Conservation (phyloP, 2,329 filamentous ascomycete genomes). For the Coniella vitis region DNA sequence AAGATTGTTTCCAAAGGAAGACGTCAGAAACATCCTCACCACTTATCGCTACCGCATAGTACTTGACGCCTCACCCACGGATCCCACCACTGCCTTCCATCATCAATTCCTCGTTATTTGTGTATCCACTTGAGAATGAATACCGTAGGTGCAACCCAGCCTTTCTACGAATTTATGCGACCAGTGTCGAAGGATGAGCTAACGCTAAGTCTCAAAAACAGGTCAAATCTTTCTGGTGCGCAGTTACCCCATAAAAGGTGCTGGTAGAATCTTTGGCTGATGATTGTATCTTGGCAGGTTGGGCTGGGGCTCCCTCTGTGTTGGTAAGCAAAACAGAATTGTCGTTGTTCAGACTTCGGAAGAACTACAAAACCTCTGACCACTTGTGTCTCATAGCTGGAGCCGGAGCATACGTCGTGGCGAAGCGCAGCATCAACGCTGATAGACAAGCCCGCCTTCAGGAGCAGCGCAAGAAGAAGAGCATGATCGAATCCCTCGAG, state of each 20-base stretch:
- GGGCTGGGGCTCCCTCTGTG: slow-evolving; percentile 85
- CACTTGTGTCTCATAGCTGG: slow-evolving; percentile 51
- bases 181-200: slow-evolving; percentile 3
- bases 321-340: slow-evolving; percentile 52
- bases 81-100: not conserved
- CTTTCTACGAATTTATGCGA: not conserved
- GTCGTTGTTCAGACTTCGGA: not conserved
- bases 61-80: no score
- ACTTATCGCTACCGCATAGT: no score
- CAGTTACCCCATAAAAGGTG: not conserved
- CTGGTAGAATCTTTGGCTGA: slow-evolving; percentile 8
- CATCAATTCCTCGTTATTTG: not conserved
- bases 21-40: no score
- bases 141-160: slow-evolving; percentile 37
- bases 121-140: slow-evolving; percentile 38
- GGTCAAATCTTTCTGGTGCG: slow-evolving; percentile 60
- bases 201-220: slow-evolving; percentile 23
- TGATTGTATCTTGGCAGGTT: slow-evolving; percentile 49
- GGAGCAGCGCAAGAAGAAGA: slow-evolving; percentile 58
- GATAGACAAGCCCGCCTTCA: slow-evolving; percentile 70
- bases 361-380: not conserved
- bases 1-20: no score
- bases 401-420: slow-evolving; percentile 89
- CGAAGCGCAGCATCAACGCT: slow-evolving; percentile 89
- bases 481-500: slow-evolving; percentile 49